These are phyloP conservation scores for Penicillium samsonianum DNA, from an alignment of 495 filamentous ascomycete genomes.

Conservation along the genomic window DNA sequence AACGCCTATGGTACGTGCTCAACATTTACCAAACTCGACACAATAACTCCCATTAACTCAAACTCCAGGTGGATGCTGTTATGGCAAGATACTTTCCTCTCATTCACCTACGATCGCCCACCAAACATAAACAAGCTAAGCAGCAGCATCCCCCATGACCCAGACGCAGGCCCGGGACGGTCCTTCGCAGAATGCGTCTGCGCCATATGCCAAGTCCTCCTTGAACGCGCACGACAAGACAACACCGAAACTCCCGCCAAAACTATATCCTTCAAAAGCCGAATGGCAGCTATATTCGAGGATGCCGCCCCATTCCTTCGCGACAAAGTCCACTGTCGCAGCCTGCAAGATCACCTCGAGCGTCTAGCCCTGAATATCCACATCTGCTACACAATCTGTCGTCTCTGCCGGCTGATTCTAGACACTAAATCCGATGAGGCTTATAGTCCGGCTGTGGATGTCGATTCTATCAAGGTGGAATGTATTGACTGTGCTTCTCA, in stretches of 20 bases:
- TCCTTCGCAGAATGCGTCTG: slow-evolving; percentile 25
- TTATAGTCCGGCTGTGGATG: background rate
- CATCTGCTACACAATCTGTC: slow-evolving; percentile 24
- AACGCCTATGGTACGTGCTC: background rate
- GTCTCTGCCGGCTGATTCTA: slow-evolving; percentile 17
- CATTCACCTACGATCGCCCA: slow-evolving; percentile 52
- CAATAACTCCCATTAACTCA: background rate
- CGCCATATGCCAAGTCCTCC: slow-evolving; percentile 46
- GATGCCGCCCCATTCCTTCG: slow-evolving; percentile 45
- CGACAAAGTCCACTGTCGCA: slow-evolving; percentile 40
- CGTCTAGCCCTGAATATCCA: slow-evolving; percentile 43
- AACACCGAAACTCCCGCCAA: background rate
- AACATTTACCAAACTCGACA: background rate
- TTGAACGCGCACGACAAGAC: slow-evolving; percentile 12
- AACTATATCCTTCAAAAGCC: slow-evolving; percentile 38
- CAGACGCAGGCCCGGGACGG: slow-evolving; percentile 13
- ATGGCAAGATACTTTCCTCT: slow-evolving; percentile 57
- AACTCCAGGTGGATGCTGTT: slow-evolving; percentile 44
- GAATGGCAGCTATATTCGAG: slow-evolving; percentile 42
- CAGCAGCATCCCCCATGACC: slow-evolving; percentile 37
- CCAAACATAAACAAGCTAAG: slow-evolving; percentile 35
- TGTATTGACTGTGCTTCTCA: background rate
- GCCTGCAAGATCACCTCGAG: slow-evolving; percentile 48
- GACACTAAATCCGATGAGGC: background rate
- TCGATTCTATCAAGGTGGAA: background rate